phyloP scores from a whole-genome alignment of 2,329 filamentous ascomycete species.

The Scedosporium minutisporum region DNA sequence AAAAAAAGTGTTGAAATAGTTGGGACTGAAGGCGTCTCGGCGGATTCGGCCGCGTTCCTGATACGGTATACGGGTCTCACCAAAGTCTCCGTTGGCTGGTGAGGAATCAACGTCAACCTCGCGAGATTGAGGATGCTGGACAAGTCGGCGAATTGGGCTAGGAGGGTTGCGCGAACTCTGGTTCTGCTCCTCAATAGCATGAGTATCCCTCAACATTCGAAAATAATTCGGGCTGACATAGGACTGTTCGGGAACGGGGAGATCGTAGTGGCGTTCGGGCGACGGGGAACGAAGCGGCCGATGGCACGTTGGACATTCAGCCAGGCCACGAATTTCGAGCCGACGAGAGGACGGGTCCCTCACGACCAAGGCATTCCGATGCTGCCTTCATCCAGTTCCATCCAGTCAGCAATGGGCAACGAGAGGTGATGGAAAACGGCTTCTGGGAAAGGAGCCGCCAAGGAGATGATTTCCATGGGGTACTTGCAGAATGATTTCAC shows the following conservation, averaged over 20 bases:
- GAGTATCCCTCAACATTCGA: slow-evolving; percentile 66
- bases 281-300: slow-evolving; percentile 50
- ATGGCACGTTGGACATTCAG: slow-evolving; percentile 86
- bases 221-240: slow-evolving; percentile 94
- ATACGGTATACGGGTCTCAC: neutral
- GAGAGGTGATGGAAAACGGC: neutral
- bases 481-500: slow-evolving; percentile 72
- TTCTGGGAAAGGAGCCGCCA: neutral
- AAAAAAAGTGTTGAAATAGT: slow-evolving; percentile 91
- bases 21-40: slow-evolving; percentile 75
- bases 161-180: slow-evolving; percentile 27
- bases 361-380: slow-evolving; percentile 85
- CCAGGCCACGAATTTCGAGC: slow-evolving; percentile 68
- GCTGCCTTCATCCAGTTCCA: slow-evolving; percentile 50
- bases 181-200: slow-evolving; percentile 33
- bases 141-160: slow-evolving; percentile 44
- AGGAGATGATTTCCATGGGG: slow-evolving; percentile 2
- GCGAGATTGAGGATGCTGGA: slow-evolving; percentile 31
- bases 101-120: neutral
- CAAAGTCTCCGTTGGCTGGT: neutral
- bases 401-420: neutral
- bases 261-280: slow-evolving; percentile 40
- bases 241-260: slow-evolving; percentile 38
- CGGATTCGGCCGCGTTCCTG: slow-evolving; percentile 61
- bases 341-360: slow-evolving; percentile 78